Conservation (phyloP, 768 basidiomycete genomes). For the Lactifluus echinatus region DNA sequence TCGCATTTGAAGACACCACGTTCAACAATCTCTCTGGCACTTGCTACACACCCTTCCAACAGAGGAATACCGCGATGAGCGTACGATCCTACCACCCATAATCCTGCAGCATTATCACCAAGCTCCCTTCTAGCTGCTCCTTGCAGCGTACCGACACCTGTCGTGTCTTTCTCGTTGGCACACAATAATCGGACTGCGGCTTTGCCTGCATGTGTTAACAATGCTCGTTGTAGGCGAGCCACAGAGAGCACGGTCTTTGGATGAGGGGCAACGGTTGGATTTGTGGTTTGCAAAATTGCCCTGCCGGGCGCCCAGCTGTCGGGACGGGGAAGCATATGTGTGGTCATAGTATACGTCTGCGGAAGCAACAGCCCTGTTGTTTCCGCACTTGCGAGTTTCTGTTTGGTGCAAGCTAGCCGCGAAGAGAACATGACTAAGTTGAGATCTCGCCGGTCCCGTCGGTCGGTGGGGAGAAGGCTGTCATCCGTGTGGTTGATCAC, state of each 20-base stretch:
- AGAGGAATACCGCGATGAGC: constrained; percentile 66
- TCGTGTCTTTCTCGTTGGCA: constrained; percentile 9
- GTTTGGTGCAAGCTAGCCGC: background rate
- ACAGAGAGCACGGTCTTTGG: constrained; percentile 44
- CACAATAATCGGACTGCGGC: constrained; percentile 41
- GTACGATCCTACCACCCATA: constrained; percentile 71
- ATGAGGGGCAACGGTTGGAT: constrained; percentile 50
- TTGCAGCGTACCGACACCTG: constrained; percentile 41
- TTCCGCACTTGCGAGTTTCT: background rate
- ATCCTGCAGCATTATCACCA: constrained; percentile 32
- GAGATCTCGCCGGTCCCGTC: constrained; percentile 49
- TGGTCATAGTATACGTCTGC: constrained; percentile 57
- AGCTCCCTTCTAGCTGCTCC: constrained; percentile 34
- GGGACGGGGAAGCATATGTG: constrained; percentile 45
- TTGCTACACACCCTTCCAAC: constrained; percentile 71
- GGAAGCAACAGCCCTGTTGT: constrained; percentile 28
- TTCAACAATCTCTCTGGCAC: constrained; percentile 48
- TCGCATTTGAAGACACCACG: constrained; percentile 23
- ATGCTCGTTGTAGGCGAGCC: constrained; percentile 54
- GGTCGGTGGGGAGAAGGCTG: constrained; percentile 43
- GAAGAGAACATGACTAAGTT: constrained; percentile 42
- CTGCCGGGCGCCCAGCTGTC: constrained; percentile 28
- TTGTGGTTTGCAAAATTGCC: constrained; percentile 62
- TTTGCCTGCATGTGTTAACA: constrained; percentile 45
- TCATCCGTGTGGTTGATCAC: constrained; percentile 68